Evolutionary conservation across 768 basidiomycete genomes (phyloP), one percentile per base, ranked within the genome.

Genomic region (Cantharellus anzutake): DNA sequence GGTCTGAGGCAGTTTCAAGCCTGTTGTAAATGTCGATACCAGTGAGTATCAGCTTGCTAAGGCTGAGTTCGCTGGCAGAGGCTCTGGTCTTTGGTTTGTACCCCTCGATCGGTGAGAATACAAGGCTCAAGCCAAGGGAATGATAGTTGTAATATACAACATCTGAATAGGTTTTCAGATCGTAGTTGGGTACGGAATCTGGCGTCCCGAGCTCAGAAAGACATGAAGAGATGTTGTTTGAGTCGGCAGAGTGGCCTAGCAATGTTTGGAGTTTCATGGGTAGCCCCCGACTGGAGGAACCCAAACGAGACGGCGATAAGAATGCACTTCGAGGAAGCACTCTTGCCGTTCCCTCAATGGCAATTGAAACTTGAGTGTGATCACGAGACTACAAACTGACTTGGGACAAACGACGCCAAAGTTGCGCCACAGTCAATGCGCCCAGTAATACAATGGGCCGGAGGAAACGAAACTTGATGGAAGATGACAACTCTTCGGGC

Each of bases 81-180:
- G 77, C 5, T 71, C 66, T 59, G 67, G 69, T 42, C 41, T 58
- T n/a, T 34, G 80, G 82, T 65, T 75, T 80, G 71, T 86, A 86
- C 35, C 80, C 82, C 20, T 77, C 72, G 57, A 70, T 70, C 3
- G 89, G 88, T 34, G 74, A 64, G 72, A 84, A 93, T 64, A 84
- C 78, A 52, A 96, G 71, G 63, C 90, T 93, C 65, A 94, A 66
- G 5, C 93, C 93, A 39, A 93, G 75, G 0, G 75, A 40, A 66
- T 76, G 77, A 72, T 89, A 93, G 69, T 88, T 93, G 73, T 87
- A 78, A 73, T 92, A 98, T 63, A 90, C 80, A 4, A 78, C 78
- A 68, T 96, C 89, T 38, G 86, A 68, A 68, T 88, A 92, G 0
- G 80, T 73, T 29, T 48, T 48, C 11, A 48, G 11, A 11, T 48